Conservation (phyloP, 768 basidiomycete species). For the Termitomyces bulborhizus region DNA sequence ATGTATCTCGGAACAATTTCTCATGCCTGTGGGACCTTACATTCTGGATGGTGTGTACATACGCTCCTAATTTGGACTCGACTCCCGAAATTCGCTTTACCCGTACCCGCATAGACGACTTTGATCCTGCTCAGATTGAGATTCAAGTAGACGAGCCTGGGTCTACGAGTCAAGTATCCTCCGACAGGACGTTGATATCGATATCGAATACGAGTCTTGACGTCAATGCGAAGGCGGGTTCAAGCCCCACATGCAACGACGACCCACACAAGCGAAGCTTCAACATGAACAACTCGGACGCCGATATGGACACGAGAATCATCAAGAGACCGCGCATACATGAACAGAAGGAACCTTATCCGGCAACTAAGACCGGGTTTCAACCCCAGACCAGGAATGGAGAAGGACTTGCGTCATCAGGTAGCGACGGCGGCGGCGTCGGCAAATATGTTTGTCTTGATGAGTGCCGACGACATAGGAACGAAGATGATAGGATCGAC, state of each 20-base stretch:
- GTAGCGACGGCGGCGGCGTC: neutral
- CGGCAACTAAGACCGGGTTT: neutral
- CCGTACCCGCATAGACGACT: conserved; percentile 5
- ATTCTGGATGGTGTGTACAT: conserved; percentile 26
- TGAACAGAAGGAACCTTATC: neutral
- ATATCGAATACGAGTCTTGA: neutral
- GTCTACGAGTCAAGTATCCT: neutral
- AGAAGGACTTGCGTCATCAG: neutral
- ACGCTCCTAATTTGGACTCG: neutral
- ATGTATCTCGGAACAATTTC: conserved; percentile 25
- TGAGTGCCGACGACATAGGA: neutral
- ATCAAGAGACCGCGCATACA: neutral
- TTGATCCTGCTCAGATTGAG: conserved; percentile 9
- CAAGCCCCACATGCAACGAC: neutral
- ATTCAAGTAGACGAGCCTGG: neutral
- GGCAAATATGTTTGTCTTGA: neutral
- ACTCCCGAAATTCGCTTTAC: neutral
- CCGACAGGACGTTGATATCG: neutral
- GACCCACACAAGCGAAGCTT: conserved; percentile 4
- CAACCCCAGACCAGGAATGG: neutral
- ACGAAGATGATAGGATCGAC: neutral
- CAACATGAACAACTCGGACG: conserved; percentile 1
- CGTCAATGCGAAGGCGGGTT: neutral
- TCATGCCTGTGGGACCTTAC: conserved; percentile 31
- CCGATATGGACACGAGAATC: neutral